phyloP scores from a whole-genome alignment of 495 filamentous ascomycete species.

The Cercophora samala region DNA sequence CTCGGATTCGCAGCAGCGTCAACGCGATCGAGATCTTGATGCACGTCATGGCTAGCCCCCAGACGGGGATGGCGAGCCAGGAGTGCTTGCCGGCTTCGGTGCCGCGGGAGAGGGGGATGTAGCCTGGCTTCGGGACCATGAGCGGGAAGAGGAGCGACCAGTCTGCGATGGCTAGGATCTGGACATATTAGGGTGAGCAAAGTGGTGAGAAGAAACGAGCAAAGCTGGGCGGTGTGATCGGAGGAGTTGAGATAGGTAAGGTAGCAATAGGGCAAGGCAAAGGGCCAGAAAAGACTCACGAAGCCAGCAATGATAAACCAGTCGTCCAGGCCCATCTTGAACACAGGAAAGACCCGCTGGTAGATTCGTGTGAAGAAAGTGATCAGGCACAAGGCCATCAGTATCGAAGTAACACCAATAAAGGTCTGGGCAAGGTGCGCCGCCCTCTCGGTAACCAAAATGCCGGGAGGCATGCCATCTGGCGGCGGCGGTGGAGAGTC shows the following conservation, averaged over 20 bases:
- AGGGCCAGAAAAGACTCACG: slow-evolving; percentile 20
- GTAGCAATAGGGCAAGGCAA: not conserved
- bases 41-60: slow-evolving; percentile 32
- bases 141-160: slow-evolving; percentile 24
- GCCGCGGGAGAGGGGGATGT: slow-evolving; percentile 14
- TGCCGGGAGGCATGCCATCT: not conserved
- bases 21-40: slow-evolving; percentile 32
- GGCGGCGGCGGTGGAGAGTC: not conserved
- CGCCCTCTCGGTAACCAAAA: slow-evolving; percentile 17
- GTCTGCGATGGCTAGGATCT: slow-evolving; percentile 26
- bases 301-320: slow-evolving; percentile 26
- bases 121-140: slow-evolving; percentile 17
- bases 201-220: not conserved
- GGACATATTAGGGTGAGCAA: slow-evolving; percentile 4
- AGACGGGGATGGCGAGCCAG: slow-evolving; percentile 30
- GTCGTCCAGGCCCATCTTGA: slow-evolving; percentile 30
- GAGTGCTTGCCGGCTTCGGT: slow-evolving; percentile 15
- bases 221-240: too few species aligned
- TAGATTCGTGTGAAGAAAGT: slow-evolving; percentile 26
- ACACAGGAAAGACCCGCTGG: slow-evolving; percentile 26
- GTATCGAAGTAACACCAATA: slow-evolving; percentile 21
- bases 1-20: slow-evolving; percentile 30
- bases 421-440: slow-evolving; percentile 24
- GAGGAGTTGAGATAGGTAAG: not conserved
- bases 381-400: slow-evolving; percentile 22